phyloP scores from a whole-genome alignment of 192 early-diverging fungal genomes.

The Podila epicladia region DNA sequence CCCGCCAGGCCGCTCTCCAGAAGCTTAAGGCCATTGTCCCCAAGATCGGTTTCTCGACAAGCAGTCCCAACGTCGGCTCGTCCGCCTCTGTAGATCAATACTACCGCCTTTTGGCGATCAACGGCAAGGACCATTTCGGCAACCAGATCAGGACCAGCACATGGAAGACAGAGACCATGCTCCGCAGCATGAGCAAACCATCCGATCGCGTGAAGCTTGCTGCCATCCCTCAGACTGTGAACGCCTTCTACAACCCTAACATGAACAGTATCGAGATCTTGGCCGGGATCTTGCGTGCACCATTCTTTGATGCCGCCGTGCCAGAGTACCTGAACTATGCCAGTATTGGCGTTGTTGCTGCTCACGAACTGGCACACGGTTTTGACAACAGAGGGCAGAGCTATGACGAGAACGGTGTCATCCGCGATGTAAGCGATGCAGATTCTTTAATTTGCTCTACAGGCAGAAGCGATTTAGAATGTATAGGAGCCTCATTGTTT shows the following conservation, averaged over 20 bases:
- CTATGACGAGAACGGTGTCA: slow-evolving; percentile 49
- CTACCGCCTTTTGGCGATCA: slow-evolving; percentile 42
- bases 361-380: slow-evolving; percentile 73
- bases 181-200: slow-evolving; percentile 38
- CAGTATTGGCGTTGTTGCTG: slow-evolving; percentile 69
- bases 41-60: slow-evolving; percentile 59
- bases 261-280: slow-evolving; percentile 44
- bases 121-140: slow-evolving; percentile 49
- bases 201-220: slow-evolving; percentile 47
- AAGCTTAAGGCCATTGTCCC: slow-evolving; percentile 56
- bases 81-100: slow-evolving; percentile 54
- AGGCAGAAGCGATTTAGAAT: too few relatives aligned
- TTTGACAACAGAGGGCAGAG: slow-evolving; percentile 62
- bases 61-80: slow-evolving; percentile 46
- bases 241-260: slow-evolving; percentile 61
- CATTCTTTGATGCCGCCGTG: slow-evolving; percentile 62
- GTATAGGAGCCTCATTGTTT: neutral
- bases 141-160: slow-evolving; percentile 39
- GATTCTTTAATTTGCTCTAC: slow-evolving; percentile 53
- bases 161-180: slow-evolving; percentile 16
- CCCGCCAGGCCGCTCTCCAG: slow-evolving; percentile 47
- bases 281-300: slow-evolving; percentile 65
- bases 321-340: slow-evolving; percentile 74
- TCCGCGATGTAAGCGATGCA: slow-evolving; percentile 13
- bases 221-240: slow-evolving; percentile 63